Evolutionary conservation across 2,329 filamentous ascomycete species (phyloP).

Genomic region (Trematosphaeria pertusa): DNA sequence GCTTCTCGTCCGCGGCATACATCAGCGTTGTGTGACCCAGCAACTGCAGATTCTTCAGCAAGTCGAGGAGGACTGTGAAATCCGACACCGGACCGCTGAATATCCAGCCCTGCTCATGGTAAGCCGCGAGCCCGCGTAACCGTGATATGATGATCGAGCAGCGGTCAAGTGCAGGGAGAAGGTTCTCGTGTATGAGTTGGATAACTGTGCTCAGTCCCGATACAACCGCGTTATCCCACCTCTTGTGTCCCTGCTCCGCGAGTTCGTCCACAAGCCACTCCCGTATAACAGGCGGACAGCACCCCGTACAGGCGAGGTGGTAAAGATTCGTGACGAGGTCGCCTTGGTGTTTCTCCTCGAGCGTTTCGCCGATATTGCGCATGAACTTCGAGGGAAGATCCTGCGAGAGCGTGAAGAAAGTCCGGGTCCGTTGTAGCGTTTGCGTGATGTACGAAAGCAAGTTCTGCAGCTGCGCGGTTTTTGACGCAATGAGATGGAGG

Average conservation of each 20-base stretch:
- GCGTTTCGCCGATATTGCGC: conserved; percentile 75
- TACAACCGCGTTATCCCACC: conserved; percentile 89
- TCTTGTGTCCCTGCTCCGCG: conserved; percentile 76
- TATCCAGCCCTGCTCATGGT: conserved; percentile 70
- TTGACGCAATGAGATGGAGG: conserved; percentile 82
- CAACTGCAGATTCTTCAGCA: conserved; percentile 76
- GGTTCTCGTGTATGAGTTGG: conserved; percentile 81
- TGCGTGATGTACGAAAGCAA: conserved; percentile 85
- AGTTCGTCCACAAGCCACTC: conserved; percentile 91
- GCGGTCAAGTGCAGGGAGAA: conserved; percentile 86
- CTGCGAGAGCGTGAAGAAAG: conserved; percentile 83
- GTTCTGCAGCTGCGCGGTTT: conserved; percentile 86
- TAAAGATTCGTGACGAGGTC: conserved; percentile 78
- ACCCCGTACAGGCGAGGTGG: conserved; percentile 83
- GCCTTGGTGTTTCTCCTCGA: conserved; percentile 70
- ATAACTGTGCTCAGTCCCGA: conserved; percentile 80
- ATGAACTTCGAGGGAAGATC: conserved; percentile 83
- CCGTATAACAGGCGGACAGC: conserved; percentile 75
- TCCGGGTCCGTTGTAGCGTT: conserved; percentile 76
- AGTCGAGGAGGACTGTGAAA: conserved; percentile 64
- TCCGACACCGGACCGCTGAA: conserved; percentile 58
- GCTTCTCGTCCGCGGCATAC: conserved; percentile 76
- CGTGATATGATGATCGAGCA: conserved; percentile 81
- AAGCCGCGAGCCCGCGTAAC: conserved; percentile 82
- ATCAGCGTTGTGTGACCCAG: conserved; percentile 76